Percentiles rank a stretch among this genome's conserved stretches.
Conservation (phyloP, 202 grass and related monocot genomes). For the Bolboschoenoplectus hybrid region DNA sequence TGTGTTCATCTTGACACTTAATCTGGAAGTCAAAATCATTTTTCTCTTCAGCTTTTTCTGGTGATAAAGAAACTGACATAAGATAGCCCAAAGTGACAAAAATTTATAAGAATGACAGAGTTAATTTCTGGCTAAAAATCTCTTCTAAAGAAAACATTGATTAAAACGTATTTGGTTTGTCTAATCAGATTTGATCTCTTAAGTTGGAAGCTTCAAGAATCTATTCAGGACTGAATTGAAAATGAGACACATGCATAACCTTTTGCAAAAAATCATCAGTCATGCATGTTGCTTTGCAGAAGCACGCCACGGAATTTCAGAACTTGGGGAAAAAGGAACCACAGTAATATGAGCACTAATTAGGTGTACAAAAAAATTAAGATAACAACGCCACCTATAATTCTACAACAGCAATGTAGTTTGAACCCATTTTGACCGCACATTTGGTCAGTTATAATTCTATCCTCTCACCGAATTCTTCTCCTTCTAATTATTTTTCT, state of each 20-base stretch:
- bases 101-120: neutral
- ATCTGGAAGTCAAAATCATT: neutral
- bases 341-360: neutral
- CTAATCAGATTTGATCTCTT: neutral
- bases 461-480: neutral
- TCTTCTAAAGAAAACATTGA: neutral
- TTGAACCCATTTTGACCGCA: neutral
- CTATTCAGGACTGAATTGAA: neutral
- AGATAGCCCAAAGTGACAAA: neutral
- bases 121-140: neutral
- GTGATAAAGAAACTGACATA: neutral
- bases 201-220: slow-evolving; percentile 16
- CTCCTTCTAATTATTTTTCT: neutral
- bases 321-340: neutral
- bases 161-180: neutral
- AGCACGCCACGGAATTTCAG: neutral
- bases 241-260: neutral
- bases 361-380: neutral
- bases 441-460: neutral
- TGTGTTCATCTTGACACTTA: neutral
- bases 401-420: neutral
- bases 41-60: neutral
- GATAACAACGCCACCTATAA: neutral
- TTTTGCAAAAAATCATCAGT: slow-evolving; percentile 21
- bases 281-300: neutral